These are phyloP conservation scores for Phytophthora sojae DNA, from an alignment of 352 stramenopile genomes.

Conservation along the genomic window DNA sequence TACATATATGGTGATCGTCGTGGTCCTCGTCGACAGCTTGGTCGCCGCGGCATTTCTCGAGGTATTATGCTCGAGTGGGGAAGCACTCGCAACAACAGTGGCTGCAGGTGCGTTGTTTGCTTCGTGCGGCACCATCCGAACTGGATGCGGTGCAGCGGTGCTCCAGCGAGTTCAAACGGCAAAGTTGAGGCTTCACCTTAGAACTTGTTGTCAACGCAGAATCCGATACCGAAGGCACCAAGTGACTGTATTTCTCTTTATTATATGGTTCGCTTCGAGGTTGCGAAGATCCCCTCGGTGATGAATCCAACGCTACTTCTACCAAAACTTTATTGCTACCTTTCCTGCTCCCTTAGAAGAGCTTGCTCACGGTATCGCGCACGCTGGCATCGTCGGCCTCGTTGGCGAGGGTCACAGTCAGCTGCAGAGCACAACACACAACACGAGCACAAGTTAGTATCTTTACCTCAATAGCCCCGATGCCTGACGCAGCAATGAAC, in stretches of 20 bases:
- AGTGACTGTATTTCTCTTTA: too few relatives aligned
- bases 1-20: not conserved
- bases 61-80: not conserved
- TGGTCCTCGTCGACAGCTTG: not conserved
- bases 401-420: constrained; percentile 66
- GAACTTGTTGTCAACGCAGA: too few relatives aligned
- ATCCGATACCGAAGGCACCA: too few relatives aligned
- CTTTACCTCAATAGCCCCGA: not conserved
- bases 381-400: constrained; percentile 52
- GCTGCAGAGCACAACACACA: constrained; percentile 31
- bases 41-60: not conserved
- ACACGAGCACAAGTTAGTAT: constrained; percentile 17
- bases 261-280: too few relatives aligned
- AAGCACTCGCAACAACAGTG: not conserved
- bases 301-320: constrained; percentile 17
- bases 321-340: constrained; percentile 19
- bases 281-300: too few relatives aligned
- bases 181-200: too few relatives aligned
- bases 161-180: too few relatives aligned
- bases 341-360: constrained; percentile 32
- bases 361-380: constrained; percentile 55
- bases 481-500: constrained; percentile 5
- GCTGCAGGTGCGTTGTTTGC: not conserved
- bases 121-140: not conserved
- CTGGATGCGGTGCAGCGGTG: not conserved